Conservation (phyloP, 176 grass and related monocot species). For the Chrysopogon serrulatus region DNA sequence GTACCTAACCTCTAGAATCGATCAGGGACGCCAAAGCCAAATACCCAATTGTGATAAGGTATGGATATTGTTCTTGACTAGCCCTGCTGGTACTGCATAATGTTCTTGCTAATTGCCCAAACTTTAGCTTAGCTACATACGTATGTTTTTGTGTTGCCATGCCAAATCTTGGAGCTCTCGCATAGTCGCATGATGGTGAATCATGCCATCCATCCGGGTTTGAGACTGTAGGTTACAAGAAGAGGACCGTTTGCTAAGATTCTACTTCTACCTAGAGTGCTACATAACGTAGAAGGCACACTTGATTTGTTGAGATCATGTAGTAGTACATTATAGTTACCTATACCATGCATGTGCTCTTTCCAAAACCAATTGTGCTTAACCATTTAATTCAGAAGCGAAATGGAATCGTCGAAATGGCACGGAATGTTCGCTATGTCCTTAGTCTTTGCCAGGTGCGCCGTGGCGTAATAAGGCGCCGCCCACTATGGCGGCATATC, state of each 20-base stretch:
- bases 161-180: neutral
- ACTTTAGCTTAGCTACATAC: neutral
- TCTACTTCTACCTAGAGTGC: neutral
- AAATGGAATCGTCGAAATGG: neutral
- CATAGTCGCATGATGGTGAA: neutral
- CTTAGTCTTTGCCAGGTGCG: neutral
- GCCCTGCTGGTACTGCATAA: neutral
- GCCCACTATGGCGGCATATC: constrained; percentile 14
- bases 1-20: neutral
- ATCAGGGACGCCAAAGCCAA: no score
- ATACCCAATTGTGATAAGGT: neutral
- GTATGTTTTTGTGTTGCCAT: neutral
- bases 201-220: neutral
- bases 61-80: neutral
- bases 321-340: neutral
- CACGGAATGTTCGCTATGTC: neutral
- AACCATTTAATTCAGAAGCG: neutral
- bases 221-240: neutral
- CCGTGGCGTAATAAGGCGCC: constrained; percentile 6
- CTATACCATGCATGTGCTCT: neutral
- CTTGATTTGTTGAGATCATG: neutral
- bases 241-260: neutral
- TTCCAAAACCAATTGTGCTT: neutral
- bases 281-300: neutral
- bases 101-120: neutral